Base-by-base conservation (phyloP, 2,329 filamentous ascomycete genomes). In the Exserohilum rostratum region DNA sequence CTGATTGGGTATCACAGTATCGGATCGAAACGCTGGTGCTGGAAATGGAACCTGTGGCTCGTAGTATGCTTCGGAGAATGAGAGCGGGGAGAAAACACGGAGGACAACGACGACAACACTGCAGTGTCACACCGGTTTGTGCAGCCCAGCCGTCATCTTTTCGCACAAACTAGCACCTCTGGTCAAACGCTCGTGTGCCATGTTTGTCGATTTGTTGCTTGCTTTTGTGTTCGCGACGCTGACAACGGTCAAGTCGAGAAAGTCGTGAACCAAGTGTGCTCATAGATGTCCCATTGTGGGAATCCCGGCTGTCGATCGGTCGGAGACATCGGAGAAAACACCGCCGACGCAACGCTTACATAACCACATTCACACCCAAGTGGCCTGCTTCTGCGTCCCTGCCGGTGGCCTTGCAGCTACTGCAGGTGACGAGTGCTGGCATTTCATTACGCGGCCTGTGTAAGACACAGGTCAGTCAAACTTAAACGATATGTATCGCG, bases 41-140 rank as follows among this genome's bases (percentile, higher is more conserved):
- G 18, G 34, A 51, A 51, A 46, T n/a, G 38, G 42, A 50, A 34
- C 30, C 37, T n/a, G 51, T 27, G 38, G 37, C 39, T 17, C 44
- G 51, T 37, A 38, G 35, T 33, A 44, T 37, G 40, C 42, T 61
- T 61, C 61, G 61, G 61, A 58, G 49, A 63, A 63, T 60, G 43
- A 34, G 33, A 49, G 61, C 60, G 61, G 61, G 61, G 61, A 57
- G 60, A 52, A 63, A 57, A 53, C 55, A 44, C 61, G 61, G 50
- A 43, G 50, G 55, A 11, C 12, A 61, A 50, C 22, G 51, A 47
- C 30, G 18, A 31, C 22, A 7, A 25, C 22, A 39, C 27, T 42
- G 40, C 34, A 30, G 31, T 46, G 35, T 29, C 15, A 52, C 50
- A 42, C 29, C 34, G 49, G 42, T 17, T 15, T 53, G 46, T 45